phyloP scores from a whole-genome alignment of 768 basidiomycete species.

The Rhizopogon rudus region DNA sequence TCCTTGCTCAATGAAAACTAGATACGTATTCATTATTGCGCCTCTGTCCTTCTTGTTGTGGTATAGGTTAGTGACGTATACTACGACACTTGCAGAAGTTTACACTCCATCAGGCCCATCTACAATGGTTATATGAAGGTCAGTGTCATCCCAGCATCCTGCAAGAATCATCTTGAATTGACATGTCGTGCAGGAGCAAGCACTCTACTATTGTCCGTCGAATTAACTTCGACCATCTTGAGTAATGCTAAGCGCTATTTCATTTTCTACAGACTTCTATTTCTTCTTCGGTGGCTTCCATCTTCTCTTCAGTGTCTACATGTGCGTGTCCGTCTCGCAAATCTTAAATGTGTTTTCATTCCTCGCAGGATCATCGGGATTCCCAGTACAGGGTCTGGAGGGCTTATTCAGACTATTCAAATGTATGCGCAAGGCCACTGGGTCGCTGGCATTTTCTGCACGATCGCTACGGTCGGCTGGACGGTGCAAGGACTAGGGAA shows the following conservation, averaged over 20 bases:
- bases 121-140: slow-evolving; percentile 99
- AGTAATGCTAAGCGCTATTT: slow-evolving; percentile 6
- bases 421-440: slow-evolving; percentile 69
- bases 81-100: slow-evolving; percentile 6
- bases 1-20: slow-evolving; percentile 22
- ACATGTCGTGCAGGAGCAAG: slow-evolving; percentile 66
- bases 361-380: slow-evolving; percentile 82
- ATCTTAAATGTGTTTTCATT: slow-evolving; percentile 17
- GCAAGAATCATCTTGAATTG: slow-evolving; percentile 21
- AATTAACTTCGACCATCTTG: slow-evolving; percentile 20
- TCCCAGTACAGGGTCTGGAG: slow-evolving; percentile 93
- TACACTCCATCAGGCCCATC: slow-evolving; percentile 58
- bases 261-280: slow-evolving; percentile 67
- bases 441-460: slow-evolving; percentile 77
- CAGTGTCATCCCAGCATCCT: slow-evolving; percentile 15
- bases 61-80: slow-evolving; percentile 67
- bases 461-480: slow-evolving; percentile 86
- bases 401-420: slow-evolving; percentile 88
- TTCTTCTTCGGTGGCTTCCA: slow-evolving; percentile 98
- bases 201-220: slow-evolving; percentile 84
- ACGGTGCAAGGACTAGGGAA: slow-evolving; percentile 78
- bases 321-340: slow-evolving; percentile 43
- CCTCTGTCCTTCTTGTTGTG: slow-evolving; percentile 84
- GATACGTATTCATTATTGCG: slow-evolving; percentile 77
- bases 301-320: slow-evolving; percentile 87